A percentile compares a stretch with the other conserved stretches of the same genome.
Evolutionary conservation across 192 early-diverging fungal genomes (phyloP).

Genomic region (Funneliformis geosporum): DNA sequence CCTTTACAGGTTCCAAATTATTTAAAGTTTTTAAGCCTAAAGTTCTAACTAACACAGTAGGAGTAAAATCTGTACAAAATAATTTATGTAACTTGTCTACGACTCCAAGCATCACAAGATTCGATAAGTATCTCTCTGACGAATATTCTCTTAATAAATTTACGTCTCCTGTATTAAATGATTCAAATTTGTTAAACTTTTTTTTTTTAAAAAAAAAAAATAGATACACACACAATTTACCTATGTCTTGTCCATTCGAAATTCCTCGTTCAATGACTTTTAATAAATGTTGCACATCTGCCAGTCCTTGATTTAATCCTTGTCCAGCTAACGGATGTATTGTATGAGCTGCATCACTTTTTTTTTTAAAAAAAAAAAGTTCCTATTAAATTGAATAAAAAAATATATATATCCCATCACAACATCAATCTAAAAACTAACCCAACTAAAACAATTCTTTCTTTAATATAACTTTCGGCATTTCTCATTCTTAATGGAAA

Average conservation of each 20-base stretch:
- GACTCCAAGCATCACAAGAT: constrained; percentile 81
- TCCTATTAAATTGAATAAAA: background rate
- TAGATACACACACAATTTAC: constrained; percentile 37
- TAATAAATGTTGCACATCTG: constrained; percentile 76
- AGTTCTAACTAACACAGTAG: constrained; percentile 69
- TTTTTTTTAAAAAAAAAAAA: background rate
- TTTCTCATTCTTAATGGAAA: constrained; percentile 88
- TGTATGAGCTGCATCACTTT: constrained; percentile 90
- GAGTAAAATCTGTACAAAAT: constrained; percentile 67
- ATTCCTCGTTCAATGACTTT: constrained; percentile 65
- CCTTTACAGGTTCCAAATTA: constrained; percentile 65
- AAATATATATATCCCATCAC: no score
- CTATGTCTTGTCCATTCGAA: constrained; percentile 79
- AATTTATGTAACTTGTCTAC: constrained; percentile 80
- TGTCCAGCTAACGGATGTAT: constrained; percentile 97
- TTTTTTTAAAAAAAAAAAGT: constrained; percentile 6
- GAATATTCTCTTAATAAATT: constrained; percentile 80
- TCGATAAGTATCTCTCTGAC: constrained; percentile 77
- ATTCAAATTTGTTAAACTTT: background rate
- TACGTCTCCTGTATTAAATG: constrained; percentile 48
- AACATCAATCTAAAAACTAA: constrained; percentile 31
- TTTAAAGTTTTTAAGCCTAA: constrained; percentile 74
- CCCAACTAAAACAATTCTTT: constrained; percentile 87
- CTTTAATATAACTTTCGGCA: constrained; percentile 71
- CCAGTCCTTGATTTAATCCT: constrained; percentile 91